Evolutionary conservation across 106 monocot species (phyloP).

Genomic region (Gastrodia elata): DNA sequence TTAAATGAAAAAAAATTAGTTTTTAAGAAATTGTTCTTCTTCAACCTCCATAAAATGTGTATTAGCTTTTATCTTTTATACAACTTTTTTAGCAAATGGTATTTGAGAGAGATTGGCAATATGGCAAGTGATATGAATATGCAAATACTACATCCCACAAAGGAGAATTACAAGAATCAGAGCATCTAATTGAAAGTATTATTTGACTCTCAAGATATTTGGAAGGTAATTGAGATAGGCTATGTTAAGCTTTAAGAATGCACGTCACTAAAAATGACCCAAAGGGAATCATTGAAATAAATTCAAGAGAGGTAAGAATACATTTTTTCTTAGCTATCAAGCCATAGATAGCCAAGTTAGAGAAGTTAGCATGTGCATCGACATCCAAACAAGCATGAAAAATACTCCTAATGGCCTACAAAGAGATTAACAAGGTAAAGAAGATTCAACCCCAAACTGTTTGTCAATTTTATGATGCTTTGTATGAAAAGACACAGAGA

Average conservation of each 20-base stretch:
- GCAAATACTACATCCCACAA: background rate
- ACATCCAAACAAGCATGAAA: background rate
- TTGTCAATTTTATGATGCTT: background rate
- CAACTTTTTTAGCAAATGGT: too few relatives aligned
- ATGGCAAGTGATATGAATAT: background rate
- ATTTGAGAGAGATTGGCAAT: background rate
- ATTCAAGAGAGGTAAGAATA: background rate
- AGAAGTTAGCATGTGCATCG: background rate
- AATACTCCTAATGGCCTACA: background rate
- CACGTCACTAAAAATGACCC: background rate
- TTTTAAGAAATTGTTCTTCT: too few relatives aligned
- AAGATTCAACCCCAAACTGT: background rate
- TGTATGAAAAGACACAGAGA: constrained; percentile 3
- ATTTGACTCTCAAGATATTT: background rate
- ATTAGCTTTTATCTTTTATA: too few relatives aligned
- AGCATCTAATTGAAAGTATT: background rate
- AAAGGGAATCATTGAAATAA: background rate
- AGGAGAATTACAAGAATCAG: background rate
- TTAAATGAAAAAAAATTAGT: too few relatives aligned
- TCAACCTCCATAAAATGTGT: too few relatives aligned
- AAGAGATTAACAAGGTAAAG: background rate
- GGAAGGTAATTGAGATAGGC: background rate
- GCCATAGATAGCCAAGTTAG: background rate
- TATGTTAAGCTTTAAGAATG: too few relatives aligned
- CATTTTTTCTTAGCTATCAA: background rate